phyloP scores from a whole-genome alignment of 306 rosid species.

The Datisca glomerata region DNA sequence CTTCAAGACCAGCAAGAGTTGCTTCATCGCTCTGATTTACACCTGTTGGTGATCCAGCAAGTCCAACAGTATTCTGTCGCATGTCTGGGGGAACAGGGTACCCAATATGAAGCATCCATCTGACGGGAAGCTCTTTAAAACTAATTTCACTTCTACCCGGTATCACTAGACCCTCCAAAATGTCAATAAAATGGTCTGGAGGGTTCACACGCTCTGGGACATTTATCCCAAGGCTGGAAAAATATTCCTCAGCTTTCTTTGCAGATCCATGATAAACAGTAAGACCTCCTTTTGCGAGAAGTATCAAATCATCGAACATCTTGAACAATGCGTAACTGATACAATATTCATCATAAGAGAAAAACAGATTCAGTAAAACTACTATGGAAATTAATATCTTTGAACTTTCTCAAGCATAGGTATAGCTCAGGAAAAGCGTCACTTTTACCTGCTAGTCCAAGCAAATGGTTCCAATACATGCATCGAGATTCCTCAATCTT shows the following conservation, averaged over 20 bases:
- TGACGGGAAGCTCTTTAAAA: constrained; percentile 60
- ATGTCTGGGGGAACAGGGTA: constrained; percentile 72
- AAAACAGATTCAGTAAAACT: too few species aligned
- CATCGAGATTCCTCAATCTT: too few species aligned
- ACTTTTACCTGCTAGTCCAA: too few species aligned
- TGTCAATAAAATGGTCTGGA: constrained; percentile 86
- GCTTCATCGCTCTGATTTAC: constrained; percentile 22
- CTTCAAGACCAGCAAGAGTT: constrained; percentile 16
- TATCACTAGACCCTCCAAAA: constrained; percentile 66
- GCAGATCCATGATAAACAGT: constrained; percentile 86
- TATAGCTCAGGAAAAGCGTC: too few species aligned
- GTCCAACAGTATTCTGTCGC: constrained; percentile 30
- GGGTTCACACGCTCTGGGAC: constrained; percentile 86
- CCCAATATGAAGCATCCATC: constrained; percentile 85
- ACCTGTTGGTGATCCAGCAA: constrained; percentile 17
- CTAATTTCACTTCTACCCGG: constrained; percentile 40
- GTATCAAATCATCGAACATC: constrained; percentile 94
- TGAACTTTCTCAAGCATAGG: too few species aligned
- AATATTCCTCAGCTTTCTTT: constrained; percentile 73
- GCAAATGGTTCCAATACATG: too few species aligned
- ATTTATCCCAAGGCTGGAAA: constrained; percentile 59
- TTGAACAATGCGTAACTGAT: constrained; percentile 88
- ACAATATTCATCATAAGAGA: not conserved
- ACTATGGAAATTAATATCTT: too few species aligned
- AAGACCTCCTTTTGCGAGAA: constrained; percentile 96